Percentiles rank a stretch among this genome's conserved stretches.
Conservation (phyloP, 257 asterid genomes). For the Ehretia macrophylla region DNA sequence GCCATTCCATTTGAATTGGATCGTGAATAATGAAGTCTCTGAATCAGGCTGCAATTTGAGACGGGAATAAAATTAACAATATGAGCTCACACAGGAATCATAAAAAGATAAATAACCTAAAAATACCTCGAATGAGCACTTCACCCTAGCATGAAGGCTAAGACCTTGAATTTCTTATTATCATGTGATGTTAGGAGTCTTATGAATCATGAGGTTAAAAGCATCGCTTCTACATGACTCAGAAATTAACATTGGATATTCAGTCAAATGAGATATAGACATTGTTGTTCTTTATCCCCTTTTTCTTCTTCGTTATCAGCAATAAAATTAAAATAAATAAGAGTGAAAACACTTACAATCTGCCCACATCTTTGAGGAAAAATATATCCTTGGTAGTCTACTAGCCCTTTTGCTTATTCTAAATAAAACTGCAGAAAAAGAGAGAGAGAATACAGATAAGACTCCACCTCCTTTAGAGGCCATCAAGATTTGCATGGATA, state of each 20-base stretch:
- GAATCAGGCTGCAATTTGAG: constrained; percentile 69
- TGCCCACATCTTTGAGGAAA: constrained; percentile 86
- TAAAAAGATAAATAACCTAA: background rate
- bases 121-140: background rate
- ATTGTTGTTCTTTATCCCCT: background rate
- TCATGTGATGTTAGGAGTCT: too few species aligned
- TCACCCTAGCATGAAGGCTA: background rate
- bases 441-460: constrained; percentile 7
- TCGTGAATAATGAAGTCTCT: constrained; percentile 68
- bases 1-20: constrained; percentile 97
- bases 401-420: constrained; percentile 88
- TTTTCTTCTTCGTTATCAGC: constrained; percentile 5
- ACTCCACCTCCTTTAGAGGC: background rate
- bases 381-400: constrained; percentile 89
- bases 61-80: constrained; percentile 4
- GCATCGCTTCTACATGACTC: too few species aligned
- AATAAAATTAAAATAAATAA: constrained; percentile 3
- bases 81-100: background rate
- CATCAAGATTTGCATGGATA: constrained; percentile 4
- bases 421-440: constrained; percentile 88
- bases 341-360: constrained; percentile 42
- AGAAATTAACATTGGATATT: too few species aligned
- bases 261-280: background rate
- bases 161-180: background rate
- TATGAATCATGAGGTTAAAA: too few species aligned